A percentile compares a stretch with the other conserved stretches of the same genome.
Evolutionary conservation across 2,329 filamentous ascomycete genomes (phyloP).

Genomic region (Neopestalotiopsis sp.): DNA sequence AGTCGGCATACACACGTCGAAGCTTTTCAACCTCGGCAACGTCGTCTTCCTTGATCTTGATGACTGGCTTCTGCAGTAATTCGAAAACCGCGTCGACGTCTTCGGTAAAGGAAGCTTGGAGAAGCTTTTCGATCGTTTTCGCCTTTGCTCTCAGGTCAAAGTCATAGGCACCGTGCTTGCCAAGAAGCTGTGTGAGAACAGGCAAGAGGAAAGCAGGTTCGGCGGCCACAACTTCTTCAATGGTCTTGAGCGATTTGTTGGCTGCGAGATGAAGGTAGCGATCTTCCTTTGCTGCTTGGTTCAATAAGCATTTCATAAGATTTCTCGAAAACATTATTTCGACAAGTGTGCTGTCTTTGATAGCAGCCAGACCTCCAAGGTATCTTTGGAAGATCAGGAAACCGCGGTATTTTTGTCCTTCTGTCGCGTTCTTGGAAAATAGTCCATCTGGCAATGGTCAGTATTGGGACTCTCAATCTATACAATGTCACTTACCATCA

Average conservation of each 20-base stretch:
- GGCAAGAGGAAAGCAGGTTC: conserved; percentile 63
- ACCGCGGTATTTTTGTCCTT: conserved; percentile 90
- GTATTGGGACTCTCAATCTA: too few relatives aligned
- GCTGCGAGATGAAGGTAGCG: conserved; percentile 82
- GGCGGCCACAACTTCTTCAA: conserved; percentile 68
- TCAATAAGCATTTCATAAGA: conserved; percentile 79
- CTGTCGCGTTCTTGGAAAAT: conserved; percentile 80
- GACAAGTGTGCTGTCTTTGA: conserved; percentile 50
- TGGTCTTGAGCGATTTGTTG: conserved; percentile 72
- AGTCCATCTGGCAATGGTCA: conserved; percentile 66
- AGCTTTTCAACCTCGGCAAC: conserved; percentile 44
- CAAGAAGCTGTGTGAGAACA: conserved; percentile 71
- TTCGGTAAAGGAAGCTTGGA: conserved; percentile 62
- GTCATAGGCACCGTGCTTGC: conserved; percentile 72
- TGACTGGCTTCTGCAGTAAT: conserved; percentile 51
- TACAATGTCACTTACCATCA: conserved; percentile 69
- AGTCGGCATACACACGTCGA: conserved; percentile 57
- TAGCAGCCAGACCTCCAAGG: conserved; percentile 56
- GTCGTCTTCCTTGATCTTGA: conserved; percentile 33
- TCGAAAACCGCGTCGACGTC: conserved; percentile 60
- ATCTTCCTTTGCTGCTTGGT: conserved; percentile 79
- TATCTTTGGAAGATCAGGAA: conserved; percentile 86
- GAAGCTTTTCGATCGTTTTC: conserved; percentile 79
- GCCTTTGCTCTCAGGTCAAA: conserved; percentile 88
- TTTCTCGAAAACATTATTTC: conserved; percentile 79